Base-by-base conservation (phyloP, 345 rosid genomes). In the Adansonia digitata region DNA sequence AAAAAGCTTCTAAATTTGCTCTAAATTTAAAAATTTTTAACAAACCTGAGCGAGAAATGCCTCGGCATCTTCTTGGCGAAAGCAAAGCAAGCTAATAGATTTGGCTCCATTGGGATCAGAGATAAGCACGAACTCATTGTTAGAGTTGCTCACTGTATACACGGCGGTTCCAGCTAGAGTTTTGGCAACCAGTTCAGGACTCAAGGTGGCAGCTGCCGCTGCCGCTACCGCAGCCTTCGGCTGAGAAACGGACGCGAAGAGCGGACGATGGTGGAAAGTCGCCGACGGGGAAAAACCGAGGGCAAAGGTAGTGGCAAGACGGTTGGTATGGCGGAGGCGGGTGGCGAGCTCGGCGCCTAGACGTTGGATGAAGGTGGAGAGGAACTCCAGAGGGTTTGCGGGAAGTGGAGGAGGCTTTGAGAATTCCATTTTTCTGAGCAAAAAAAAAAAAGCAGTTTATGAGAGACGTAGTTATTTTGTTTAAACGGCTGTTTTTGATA, bases 61-160 rank as follows among this genome's bases (percentile, higher is more conserved):
- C 79, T 92, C 95, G 5, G 98, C 98, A 71, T 94, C 98, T 82
- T 92, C 98, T 81, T 83, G 89, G 5, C 97, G 91, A 63, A 94
- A 92, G 87, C 98, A 94, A 76, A 94, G 97, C 84, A 94, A 86
- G 51, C 97, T 86, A 39, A 94, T 87, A 55, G 98, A 94, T 83
- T 88, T 92, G 64, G 84, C 86, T 24, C 97, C 94, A 55, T 79
- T 84, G 56, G 95, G 94, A 85, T 94, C 97, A n/a, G 98, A 94
- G 68, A 92, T 82, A 27, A 92, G 95, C 56, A 94, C 97, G 85
- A 94, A 92, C 78, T 94, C 98, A 72, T 90, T 94, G 66, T 91
- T 88, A 10, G 97, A 83, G 78, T 94, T 94, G 83, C 97, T 92
- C 42, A 94, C 94, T 0, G 97, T 92, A 78, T 85, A 94, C 7